These are phyloP conservation scores for Lathyrus aphaca DNA, from an alignment of 306 rosid genomes.

Conservation along the genomic window DNA sequence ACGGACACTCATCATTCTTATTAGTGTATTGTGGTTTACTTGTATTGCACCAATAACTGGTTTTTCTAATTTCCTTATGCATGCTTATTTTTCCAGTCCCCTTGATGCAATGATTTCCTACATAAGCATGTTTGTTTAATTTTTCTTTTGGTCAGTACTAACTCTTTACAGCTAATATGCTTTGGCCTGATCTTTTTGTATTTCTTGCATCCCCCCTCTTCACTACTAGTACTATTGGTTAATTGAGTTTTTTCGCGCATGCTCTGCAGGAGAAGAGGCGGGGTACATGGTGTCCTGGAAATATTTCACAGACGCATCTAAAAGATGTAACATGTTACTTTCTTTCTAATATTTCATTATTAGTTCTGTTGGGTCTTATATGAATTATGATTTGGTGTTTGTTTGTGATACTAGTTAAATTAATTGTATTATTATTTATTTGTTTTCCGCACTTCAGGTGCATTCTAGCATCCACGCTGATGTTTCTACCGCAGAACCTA, in stretches of 20 bases:
- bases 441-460: constrained; percentile 51
- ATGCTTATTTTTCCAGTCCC: constrained; percentile 2
- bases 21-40: no score
- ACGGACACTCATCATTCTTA: no score
- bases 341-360: constrained; percentile 23
- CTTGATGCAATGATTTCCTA: constrained; percentile 17
- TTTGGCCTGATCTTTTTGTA: constrained; percentile 6
- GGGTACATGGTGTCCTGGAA: constrained; percentile 94
- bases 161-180: constrained; percentile 17
- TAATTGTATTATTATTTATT: constrained; percentile 17
- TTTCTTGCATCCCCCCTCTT: constrained; percentile 21
- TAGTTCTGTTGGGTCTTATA: constrained; percentile 18
- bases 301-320: constrained; percentile 52
- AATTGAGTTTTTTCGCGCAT: constrained; percentile 44
- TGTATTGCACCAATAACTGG: neutral
- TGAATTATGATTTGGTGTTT: constrained; percentile 29
- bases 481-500: constrained; percentile 56
- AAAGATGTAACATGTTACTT: constrained; percentile 58
- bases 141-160: constrained; percentile 20
- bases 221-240: constrained; percentile 24
- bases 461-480: constrained; percentile 50
- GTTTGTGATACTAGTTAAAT: constrained; percentile 23
- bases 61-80: constrained; percentile 26
- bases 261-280: constrained; percentile 83
- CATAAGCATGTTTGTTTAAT: constrained; percentile 20